phyloP scores from a whole-genome alignment of 2,329 filamentous ascomycete species.

The Alternaria atra region DNA sequence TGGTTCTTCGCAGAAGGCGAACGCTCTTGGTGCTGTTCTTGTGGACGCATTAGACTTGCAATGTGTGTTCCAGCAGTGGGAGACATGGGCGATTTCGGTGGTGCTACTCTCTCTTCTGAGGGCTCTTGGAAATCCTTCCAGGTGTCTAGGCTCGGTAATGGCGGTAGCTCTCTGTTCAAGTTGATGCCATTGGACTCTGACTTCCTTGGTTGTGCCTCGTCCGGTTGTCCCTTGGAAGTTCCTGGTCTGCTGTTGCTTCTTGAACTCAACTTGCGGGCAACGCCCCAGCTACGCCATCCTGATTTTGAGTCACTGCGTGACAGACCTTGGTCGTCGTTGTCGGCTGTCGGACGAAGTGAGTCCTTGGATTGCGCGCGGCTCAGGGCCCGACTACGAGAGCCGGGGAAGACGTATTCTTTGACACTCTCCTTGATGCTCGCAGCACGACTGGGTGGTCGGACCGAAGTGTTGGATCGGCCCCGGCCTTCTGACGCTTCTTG shows the following conservation, averaged over 20 bases:
- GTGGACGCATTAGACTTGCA: conserved; percentile 48
- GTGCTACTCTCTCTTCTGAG: conserved; percentile 24
- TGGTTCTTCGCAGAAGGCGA: conserved; percentile 40
- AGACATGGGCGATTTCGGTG: conserved; percentile 28
- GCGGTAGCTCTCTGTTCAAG: conserved; percentile 59
- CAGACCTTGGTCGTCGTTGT: conserved; percentile 24
- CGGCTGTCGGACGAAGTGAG: conserved; percentile 34
- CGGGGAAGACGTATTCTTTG: conserved; percentile 55
- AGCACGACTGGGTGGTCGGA: conserved; percentile 46
- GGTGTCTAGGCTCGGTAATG: conserved; percentile 57
- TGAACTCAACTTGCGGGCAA: conserved; percentile 47
- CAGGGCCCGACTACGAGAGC: conserved; percentile 35
- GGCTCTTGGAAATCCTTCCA: conserved; percentile 41
- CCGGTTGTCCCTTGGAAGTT: conserved; percentile 38
- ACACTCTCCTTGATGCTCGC: conserved; percentile 52
- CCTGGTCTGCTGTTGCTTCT: conserved; percentile 44
- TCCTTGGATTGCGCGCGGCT: conserved; percentile 48
- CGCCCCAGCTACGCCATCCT: conserved; percentile 53
- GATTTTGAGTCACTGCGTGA: conserved; percentile 38
- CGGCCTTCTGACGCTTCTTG: conserved; percentile 34
- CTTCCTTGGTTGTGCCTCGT: conserved; percentile 40
- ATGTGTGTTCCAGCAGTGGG: conserved; percentile 42
- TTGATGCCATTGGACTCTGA: conserved; percentile 44
- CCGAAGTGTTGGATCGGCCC: conserved; percentile 28
- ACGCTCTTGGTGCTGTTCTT: conserved; percentile 37